Evolutionary conservation across 1,284 basidiomycete genomes (phyloP).

Genomic region (Apiotrichum sp.): DNA sequence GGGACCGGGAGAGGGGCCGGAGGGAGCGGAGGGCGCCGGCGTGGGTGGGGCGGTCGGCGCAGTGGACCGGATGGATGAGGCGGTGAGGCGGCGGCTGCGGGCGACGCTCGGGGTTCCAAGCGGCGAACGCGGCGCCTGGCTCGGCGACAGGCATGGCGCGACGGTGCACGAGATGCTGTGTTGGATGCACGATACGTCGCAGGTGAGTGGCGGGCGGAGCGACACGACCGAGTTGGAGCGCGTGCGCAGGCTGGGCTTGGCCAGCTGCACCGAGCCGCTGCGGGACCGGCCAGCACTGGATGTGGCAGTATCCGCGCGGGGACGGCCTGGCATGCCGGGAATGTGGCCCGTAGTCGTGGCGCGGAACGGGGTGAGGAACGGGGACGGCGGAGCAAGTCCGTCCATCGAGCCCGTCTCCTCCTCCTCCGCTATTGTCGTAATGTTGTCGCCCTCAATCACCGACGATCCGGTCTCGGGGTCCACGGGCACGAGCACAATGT

Average conservation of each 20-base stretch:
- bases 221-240: constrained; percentile 3
- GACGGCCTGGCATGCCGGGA: neutral
- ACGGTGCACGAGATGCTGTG: neutral
- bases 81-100: constrained; percentile 1
- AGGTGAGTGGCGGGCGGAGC: constrained; percentile 31
- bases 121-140: too few relatives aligned
- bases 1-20: too few relatives aligned
- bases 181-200: constrained; percentile 27
- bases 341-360: neutral
- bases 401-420: constrained; percentile 1
- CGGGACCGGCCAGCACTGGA: neutral
- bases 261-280: neutral
- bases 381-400: neutral
- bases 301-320: neutral
- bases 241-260: neutral
- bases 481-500: constrained; percentile 35
- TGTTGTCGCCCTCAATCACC: neutral
- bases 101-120: constrained; percentile 11
- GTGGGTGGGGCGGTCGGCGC: constrained; percentile 15
- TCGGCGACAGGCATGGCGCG: constrained; percentile 3
- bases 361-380: neutral
- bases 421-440: constrained; percentile 1
- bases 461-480: constrained; percentile 11
- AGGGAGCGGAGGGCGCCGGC: neutral
- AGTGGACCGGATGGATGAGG: constrained; percentile 6